Conservation (phyloP, 179 eudicot species). For the Camellia oleifera region DNA sequence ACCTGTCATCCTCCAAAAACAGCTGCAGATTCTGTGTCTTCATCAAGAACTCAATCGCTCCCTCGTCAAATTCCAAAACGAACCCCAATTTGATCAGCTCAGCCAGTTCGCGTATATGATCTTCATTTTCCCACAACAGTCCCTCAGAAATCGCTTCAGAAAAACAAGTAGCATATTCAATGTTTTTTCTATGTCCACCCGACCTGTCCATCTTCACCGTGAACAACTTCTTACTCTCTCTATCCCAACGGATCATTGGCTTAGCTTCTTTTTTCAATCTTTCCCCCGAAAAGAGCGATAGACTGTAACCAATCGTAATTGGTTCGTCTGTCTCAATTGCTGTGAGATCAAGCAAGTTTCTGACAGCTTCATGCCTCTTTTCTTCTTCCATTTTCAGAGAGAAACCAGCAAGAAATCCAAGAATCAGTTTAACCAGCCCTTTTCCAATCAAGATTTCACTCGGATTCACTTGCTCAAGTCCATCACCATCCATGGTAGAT, state of each 20-base stretch:
- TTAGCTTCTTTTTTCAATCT: constrained; percentile 29
- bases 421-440: constrained; percentile 50
- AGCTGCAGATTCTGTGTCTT: constrained; percentile 58
- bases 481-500: constrained; percentile 16
- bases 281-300: constrained; percentile 44
- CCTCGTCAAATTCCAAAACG: constrained; percentile 47
- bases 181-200: constrained; percentile 25
- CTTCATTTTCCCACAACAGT: constrained; percentile 58
- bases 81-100: constrained; percentile 59
- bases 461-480: constrained; percentile 21
- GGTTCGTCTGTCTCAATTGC: constrained; percentile 43
- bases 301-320: constrained; percentile 31
- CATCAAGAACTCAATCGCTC: constrained; percentile 52
- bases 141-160: constrained; percentile 59
- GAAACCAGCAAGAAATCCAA: constrained; percentile 52
- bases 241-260: constrained; percentile 62
- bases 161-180: constrained; percentile 57
- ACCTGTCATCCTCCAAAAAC: constrained; percentile 54
- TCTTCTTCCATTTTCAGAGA: constrained; percentile 32
- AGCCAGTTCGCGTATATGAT: constrained; percentile 31
- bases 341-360: constrained; percentile 31
- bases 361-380: constrained; percentile 40
- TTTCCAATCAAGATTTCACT: constrained; percentile 35
- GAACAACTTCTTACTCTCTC: constrained; percentile 32
- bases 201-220: constrained; percentile 40